Conservation (phyloP, 2,329 filamentous ascomycete species). For the Neocucurbitaria cava region DNA sequence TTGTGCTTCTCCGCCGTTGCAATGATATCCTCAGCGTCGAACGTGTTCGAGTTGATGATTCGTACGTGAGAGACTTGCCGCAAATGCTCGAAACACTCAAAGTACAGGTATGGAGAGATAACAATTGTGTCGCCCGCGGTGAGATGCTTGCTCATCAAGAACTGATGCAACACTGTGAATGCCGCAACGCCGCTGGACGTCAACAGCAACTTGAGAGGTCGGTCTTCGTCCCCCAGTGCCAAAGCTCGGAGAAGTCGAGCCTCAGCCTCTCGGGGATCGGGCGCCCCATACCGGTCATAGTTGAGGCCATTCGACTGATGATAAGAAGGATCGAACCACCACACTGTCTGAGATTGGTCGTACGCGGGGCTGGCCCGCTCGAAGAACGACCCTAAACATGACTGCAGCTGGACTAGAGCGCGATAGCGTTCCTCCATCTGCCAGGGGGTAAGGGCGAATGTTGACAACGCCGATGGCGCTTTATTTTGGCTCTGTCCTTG, state of each 20-base stretch:
- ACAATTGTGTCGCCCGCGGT: constrained; percentile 1
- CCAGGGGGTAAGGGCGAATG: neutral
- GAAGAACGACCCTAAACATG: neutral
- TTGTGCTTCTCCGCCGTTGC: constrained; percentile 2
- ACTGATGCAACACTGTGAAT: constrained; percentile 2
- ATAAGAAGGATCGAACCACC: constrained; percentile 2
- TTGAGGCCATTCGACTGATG: constrained; percentile 1
- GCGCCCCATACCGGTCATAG: constrained; percentile 6
- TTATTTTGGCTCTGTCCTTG: neutral
- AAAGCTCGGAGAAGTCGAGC: neutral
- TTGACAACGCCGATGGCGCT: neutral
- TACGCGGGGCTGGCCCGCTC: constrained; percentile 7
- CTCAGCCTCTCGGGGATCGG: neutral
- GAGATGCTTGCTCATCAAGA: neutral
- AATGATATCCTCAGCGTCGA: constrained; percentile 10
- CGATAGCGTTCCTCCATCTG: constrained; percentile 9
- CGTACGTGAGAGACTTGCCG: neutral
- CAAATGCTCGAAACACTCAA: constrained; percentile 6
- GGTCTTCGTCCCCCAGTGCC: neutral
- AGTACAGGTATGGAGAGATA: constrained; percentile 5
- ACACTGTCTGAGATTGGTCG: constrained; percentile 5
- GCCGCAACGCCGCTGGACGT: constrained; percentile 7
- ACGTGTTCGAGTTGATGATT: neutral
- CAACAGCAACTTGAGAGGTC: neutral
- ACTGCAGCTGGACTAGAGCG: constrained; percentile 1